Evolutionary conservation across 2,329 filamentous ascomycete genomes (phyloP).

Genomic region (Podosphaera leucotricha): DNA sequence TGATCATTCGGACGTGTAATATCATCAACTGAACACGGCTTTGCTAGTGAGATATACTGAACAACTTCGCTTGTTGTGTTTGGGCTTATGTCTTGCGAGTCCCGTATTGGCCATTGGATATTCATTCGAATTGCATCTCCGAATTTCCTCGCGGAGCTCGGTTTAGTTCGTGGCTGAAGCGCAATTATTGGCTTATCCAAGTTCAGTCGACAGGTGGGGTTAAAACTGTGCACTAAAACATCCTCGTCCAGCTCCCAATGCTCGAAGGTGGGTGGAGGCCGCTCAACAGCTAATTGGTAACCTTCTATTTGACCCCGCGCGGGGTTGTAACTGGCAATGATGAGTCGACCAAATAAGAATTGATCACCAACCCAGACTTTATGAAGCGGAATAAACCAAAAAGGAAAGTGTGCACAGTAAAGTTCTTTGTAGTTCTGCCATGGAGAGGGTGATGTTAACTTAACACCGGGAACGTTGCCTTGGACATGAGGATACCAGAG

Average conservation of each 20-base stretch:
- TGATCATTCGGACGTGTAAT: constrained; percentile 19
- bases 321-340: constrained; percentile 56
- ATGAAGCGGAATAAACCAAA: constrained; percentile 62
- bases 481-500: constrained; percentile 53
- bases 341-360: constrained; percentile 47
- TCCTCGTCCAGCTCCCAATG: constrained; percentile 40
- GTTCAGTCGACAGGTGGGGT: constrained; percentile 46
- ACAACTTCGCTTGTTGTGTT: constrained; percentile 26
- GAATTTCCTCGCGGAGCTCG: constrained; percentile 18
- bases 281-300: constrained; percentile 48
- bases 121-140: constrained; percentile 27
- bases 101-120: constrained; percentile 9
- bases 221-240: constrained; percentile 49
- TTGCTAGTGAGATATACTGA: constrained; percentile 45
- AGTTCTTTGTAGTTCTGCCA: constrained; percentile 44
- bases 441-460: constrained; percentile 30
- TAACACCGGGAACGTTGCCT: constrained; percentile 33
- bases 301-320: constrained; percentile 55
- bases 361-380: constrained; percentile 74
- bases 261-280: constrained; percentile 28
- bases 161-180: constrained; percentile 2
- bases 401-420: constrained; percentile 49
- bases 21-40: constrained; percentile 17
- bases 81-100: constrained; percentile 16
- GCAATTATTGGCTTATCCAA: constrained; percentile 45